Evolutionary conservation across 441 rosid species (phyloP).

Genomic region (Eutrema salsugineum): DNA sequence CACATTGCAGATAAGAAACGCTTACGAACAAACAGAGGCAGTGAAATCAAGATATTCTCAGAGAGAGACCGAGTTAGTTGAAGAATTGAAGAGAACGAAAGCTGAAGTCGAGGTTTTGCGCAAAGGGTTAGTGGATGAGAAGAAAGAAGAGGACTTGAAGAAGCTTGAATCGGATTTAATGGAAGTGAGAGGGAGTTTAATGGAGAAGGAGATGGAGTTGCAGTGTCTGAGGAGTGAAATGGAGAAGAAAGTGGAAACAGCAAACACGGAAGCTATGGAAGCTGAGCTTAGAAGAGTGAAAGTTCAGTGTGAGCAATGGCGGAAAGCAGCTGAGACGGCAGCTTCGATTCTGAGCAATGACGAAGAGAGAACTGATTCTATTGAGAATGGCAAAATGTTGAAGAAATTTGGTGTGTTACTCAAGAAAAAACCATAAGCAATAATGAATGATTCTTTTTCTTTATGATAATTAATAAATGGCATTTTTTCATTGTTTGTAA

Average conservation of each 20-base stretch:
- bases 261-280: slow-evolving; percentile 52
- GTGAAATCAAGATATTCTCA: slow-evolving; percentile 41
- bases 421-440: slow-evolving; percentile 82
- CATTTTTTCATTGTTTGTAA: slow-evolving; percentile 5
- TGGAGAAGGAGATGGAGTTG: slow-evolving; percentile 51
- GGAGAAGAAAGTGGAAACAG: slow-evolving; percentile 32
- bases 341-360: slow-evolving; percentile 67
- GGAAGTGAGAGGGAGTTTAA: slow-evolving; percentile 46
- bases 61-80: slow-evolving; percentile 43
- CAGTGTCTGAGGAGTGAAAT: slow-evolving; percentile 47
- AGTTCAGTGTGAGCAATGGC: slow-evolving; percentile 94
- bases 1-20: slow-evolving; percentile 79
- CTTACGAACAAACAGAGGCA: slow-evolving; percentile 64
- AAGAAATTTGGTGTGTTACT: slow-evolving; percentile 88
- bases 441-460: neutral
- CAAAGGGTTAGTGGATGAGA: slow-evolving; percentile 30
- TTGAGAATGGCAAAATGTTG: slow-evolving; percentile 72
- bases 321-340: slow-evolving; percentile 99
- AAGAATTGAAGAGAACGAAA: slow-evolving; percentile 40
- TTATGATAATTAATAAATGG: neutral
- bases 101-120: slow-evolving; percentile 39
- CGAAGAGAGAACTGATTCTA: slow-evolving; percentile 47
- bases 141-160: slow-evolving; percentile 43
- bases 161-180: slow-evolving; percentile 49
- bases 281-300: slow-evolving; percentile 75